Conservation (phyloP, 1,284 basidiomycete genomes). For the Cutaneotrichosporon sp. region DNA sequence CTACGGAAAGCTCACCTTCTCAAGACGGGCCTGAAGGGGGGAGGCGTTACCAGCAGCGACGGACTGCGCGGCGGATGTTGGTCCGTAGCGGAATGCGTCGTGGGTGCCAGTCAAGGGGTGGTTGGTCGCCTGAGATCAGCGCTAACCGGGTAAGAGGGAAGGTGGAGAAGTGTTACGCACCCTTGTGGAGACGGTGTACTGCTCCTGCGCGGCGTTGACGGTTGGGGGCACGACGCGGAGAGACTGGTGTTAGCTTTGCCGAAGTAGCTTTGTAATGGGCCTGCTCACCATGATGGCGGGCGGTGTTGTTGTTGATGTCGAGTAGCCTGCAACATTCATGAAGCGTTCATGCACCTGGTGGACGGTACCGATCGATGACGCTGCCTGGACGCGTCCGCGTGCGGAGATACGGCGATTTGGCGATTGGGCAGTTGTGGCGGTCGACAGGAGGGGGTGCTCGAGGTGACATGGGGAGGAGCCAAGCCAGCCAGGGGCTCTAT, state of each 20-base stretch:
- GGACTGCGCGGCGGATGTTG: slow-evolving; percentile 35
- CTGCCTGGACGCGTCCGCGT: neutral
- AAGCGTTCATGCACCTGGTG: no score
- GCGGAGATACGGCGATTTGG: no score
- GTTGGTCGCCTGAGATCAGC: slow-evolving; percentile 36
- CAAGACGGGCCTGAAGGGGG: slow-evolving; percentile 43
- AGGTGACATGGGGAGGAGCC: no score
- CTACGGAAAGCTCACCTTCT: slow-evolving; percentile 36
- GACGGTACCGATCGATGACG: no score
- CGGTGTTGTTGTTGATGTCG: slow-evolving; percentile 4
- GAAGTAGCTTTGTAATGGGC: no score
- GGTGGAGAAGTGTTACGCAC: no score
- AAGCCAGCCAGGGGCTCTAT: no score
- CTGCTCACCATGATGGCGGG: slow-evolving; percentile 23
- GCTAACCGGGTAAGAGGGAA: no score
- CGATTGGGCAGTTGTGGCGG: no score
- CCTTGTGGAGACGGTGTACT: slow-evolving; percentile 40
- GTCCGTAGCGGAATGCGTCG: slow-evolving; percentile 44
- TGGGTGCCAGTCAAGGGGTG: slow-evolving; percentile 43
- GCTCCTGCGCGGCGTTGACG: slow-evolving; percentile 32
- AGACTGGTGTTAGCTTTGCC: slow-evolving; percentile 23
- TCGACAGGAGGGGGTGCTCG: no score
- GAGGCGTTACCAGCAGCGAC: slow-evolving; percentile 32
- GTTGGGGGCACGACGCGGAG: slow-evolving; percentile 39
- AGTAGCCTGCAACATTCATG: neutral